Conservation (phyloP, 257 asterid genomes). For the Osmanthus fragrans region DNA sequence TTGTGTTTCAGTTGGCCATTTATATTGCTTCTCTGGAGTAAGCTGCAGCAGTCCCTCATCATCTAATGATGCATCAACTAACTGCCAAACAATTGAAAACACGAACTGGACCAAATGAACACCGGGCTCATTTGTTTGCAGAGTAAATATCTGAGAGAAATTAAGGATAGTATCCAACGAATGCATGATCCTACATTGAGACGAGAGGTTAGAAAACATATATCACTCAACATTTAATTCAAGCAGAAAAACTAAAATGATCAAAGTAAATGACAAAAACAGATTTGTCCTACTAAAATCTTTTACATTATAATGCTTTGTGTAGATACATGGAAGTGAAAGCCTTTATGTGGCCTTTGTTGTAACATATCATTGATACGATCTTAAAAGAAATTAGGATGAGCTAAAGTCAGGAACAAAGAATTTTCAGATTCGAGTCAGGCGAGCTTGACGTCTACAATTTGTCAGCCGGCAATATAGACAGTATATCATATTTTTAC, state of each 20-base stretch:
- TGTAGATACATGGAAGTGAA: neutral
- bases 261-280: neutral
- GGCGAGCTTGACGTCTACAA: neutral
- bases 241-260: neutral
- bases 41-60: slow-evolving; percentile 84
- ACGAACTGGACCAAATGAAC: slow-evolving; percentile 61
- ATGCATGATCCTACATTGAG: slow-evolving; percentile 63
- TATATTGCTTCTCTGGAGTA: slow-evolving; percentile 51
- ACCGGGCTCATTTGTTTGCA: slow-evolving; percentile 56
- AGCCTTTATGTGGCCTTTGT: neutral
- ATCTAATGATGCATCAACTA: slow-evolving; percentile 78
- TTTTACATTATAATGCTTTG: neutral
- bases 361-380: neutral
- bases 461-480: neutral
- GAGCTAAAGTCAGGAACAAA: neutral
- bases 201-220: slow-evolving; percentile 5
- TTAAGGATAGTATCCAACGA: slow-evolving; percentile 50
- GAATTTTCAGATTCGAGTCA: neutral
- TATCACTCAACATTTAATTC: neutral
- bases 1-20: slow-evolving; percentile 63
- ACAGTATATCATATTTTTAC: no score
- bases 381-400: no score
- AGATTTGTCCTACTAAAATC: neutral
- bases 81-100: slow-evolving; percentile 76
- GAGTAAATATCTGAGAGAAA: slow-evolving; percentile 52